Conservation (phyloP, 2,329 filamentous ascomycete genomes). For the Neonectria faginata region DNA sequence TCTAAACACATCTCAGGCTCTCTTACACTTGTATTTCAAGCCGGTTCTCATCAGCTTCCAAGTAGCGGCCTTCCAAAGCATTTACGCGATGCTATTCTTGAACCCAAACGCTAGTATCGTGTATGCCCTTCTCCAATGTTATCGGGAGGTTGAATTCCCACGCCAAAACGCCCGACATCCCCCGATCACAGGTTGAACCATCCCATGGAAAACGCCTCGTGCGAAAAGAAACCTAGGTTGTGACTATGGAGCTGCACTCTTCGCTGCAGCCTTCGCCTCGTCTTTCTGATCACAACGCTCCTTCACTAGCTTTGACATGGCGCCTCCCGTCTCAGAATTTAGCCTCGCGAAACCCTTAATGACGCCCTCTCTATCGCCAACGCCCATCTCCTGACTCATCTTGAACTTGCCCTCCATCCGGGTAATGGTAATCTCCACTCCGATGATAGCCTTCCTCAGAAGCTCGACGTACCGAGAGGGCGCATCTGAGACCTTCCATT, state of each 20-base stretch:
- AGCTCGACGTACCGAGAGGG: slow-evolving; percentile 67
- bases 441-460: slow-evolving; percentile 69
- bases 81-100: background rate
- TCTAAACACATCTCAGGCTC: no score
- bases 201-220: background rate
- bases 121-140: background rate
- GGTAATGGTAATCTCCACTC: slow-evolving; percentile 69
- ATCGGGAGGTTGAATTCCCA: background rate
- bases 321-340: slow-evolving; percentile 45
- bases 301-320: slow-evolving; percentile 50
- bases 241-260: slow-evolving; percentile 8
- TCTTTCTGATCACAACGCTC: slow-evolving; percentile 36
- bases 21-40: no score
- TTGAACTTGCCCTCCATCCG: slow-evolving; percentile 72
- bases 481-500: slow-evolving; percentile 70
- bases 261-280: slow-evolving; percentile 44
- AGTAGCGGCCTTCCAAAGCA: no score
- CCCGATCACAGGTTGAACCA: background rate
- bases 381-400: slow-evolving; percentile 71
- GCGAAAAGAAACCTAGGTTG: background rate
- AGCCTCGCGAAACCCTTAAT: slow-evolving; percentile 64
- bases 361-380: slow-evolving; percentile 67
- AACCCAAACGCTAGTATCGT: background rate
- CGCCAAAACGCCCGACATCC: background rate
- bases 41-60: background rate